A percentile compares a stretch with the other conserved stretches of the same genome.
phyloP scores from a whole-genome alignment of 768 basidiomycete genomes.

The Tricholoma hemisulphureum region DNA sequence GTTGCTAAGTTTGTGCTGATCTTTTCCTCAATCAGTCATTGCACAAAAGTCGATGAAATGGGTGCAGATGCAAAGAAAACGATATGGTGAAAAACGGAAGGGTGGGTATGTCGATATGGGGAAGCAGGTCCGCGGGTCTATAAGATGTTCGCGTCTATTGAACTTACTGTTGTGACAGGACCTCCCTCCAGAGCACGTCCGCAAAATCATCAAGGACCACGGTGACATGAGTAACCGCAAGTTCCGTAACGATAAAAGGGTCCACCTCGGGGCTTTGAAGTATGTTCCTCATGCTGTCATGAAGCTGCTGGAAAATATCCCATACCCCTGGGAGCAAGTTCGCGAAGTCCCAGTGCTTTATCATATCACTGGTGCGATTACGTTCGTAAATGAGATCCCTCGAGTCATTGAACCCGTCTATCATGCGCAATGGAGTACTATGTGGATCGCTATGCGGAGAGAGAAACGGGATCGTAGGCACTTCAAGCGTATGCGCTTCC shows the following conservation, averaged over 20 bases:
- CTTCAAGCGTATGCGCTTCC: conserved; percentile 99
- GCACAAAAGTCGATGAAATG: conserved; percentile 95
- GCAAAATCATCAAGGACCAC: conserved; percentile 99
- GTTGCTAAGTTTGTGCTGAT: conserved; percentile 16
- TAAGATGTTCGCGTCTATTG: conserved; percentile 10
- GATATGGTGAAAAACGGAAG: conserved; percentile 89
- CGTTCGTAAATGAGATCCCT: conserved; percentile 98
- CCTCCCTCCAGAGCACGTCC: conserved; percentile 93
- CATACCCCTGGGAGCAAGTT: conserved; percentile 98
- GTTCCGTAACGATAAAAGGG: conserved; percentile 98
- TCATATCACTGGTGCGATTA: conserved; percentile 99
- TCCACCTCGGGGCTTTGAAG: conserved; percentile 96
- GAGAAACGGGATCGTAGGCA: conserved; percentile 98
- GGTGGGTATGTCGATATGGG: conserved; percentile 91
- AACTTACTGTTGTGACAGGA: conserved; percentile 51
- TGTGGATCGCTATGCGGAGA: conserved; percentile 99
- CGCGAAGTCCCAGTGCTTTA: conserved; percentile 98
- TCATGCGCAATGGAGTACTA: conserved; percentile 98
- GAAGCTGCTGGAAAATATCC: conserved; percentile 98
- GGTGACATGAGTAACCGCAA: conserved; percentile 99
- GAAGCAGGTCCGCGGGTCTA: conserved; percentile 61
- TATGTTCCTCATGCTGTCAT: conserved; percentile 99
- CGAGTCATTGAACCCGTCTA: conserved; percentile 96
- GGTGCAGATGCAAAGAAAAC: conserved; percentile 89
- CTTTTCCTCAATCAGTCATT: conserved; percentile 46